These are phyloP conservation scores for Cydonia oblonga DNA, from an alignment of 331 rosid genomes.

Conservation along the genomic window DNA sequence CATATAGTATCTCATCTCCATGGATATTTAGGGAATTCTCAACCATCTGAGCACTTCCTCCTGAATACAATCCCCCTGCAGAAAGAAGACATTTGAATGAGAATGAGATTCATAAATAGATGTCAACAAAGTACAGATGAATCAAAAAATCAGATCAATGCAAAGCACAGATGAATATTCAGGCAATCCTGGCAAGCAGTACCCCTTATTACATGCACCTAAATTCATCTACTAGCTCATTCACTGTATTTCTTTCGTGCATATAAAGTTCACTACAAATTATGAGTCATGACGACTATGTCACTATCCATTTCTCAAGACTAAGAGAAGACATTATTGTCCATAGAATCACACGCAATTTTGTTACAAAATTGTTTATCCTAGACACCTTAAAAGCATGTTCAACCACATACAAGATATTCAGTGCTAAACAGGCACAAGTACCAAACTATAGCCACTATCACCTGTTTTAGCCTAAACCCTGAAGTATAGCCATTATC, in stretches of 20 bases:
- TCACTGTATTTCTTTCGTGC: neutral
- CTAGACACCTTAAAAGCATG: neutral
- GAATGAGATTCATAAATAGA: neutral
- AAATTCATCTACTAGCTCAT: neutral
- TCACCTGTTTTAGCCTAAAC: constrained; percentile 60
- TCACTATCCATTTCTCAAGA: neutral
- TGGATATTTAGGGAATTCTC: constrained; percentile 75
- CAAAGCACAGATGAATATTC: neutral
- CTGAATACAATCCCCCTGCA: constrained; percentile 93
- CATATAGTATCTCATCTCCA: constrained; percentile 93
- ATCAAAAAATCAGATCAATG: neutral
- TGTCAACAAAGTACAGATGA: neutral
- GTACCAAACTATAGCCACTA: constrained; percentile 1
- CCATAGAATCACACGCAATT: neutral
- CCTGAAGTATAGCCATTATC: neutral
- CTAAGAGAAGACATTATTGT: neutral
- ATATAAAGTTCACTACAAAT: neutral
- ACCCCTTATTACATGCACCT: neutral
- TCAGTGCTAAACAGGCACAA: neutral
- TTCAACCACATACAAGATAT: neutral
- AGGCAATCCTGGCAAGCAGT: neutral
- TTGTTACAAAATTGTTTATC: neutral
- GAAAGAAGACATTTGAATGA: constrained; percentile 7
- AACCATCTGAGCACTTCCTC: constrained; percentile 95
- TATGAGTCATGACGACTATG: neutral